Percentiles rank a stretch among this genome's conserved stretches.
Conservation (phyloP, 345 rosid genomes). For the Noccaea bulbosa region DNA sequence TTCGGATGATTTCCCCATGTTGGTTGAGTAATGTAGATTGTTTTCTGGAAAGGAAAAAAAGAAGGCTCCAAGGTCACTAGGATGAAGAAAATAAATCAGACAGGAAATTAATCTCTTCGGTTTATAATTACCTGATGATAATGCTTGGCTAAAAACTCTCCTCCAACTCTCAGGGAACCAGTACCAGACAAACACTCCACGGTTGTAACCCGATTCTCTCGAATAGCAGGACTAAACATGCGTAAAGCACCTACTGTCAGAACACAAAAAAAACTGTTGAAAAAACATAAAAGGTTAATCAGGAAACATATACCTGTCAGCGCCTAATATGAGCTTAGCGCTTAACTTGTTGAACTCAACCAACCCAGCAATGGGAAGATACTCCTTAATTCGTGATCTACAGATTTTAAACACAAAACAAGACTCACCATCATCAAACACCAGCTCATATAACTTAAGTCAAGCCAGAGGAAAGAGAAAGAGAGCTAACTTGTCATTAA, state of each 20-base stretch:
- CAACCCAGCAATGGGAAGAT: slow-evolving; percentile 87
- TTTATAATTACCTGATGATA: slow-evolving; percentile 59
- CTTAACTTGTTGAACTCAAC: slow-evolving; percentile 83
- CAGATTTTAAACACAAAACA: slow-evolving; percentile 26
- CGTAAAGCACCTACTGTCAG: slow-evolving; percentile 11
- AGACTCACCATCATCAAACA: slow-evolving; percentile 17
- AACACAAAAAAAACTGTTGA: slow-evolving; percentile 12
- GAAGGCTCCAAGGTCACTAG: slow-evolving; percentile 12
- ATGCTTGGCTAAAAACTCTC: slow-evolving; percentile 80
- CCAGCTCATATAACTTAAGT: not conserved
- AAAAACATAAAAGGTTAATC: slow-evolving; percentile 3
- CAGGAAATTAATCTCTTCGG: not conserved
- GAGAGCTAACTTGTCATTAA: slow-evolving; percentile 58
- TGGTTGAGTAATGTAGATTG: slow-evolving; percentile 77
- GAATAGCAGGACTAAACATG: slow-evolving; percentile 67
- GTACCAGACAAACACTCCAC: slow-evolving; percentile 94
- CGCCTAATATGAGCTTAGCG: slow-evolving; percentile 82
- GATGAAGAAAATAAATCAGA: not conserved
- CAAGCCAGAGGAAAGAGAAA: not conserved
- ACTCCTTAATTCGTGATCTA: slow-evolving; percentile 78
- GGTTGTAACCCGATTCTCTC: slow-evolving; percentile 74
- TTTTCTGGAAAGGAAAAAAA: slow-evolving; percentile 53
- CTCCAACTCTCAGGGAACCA: slow-evolving; percentile 89
- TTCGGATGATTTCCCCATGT: slow-evolving; percentile 93
- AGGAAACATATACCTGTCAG: slow-evolving; percentile 52